Conservation (phyloP, 495 filamentous ascomycete species). For the Aspergillus olivimuriae region DNA sequence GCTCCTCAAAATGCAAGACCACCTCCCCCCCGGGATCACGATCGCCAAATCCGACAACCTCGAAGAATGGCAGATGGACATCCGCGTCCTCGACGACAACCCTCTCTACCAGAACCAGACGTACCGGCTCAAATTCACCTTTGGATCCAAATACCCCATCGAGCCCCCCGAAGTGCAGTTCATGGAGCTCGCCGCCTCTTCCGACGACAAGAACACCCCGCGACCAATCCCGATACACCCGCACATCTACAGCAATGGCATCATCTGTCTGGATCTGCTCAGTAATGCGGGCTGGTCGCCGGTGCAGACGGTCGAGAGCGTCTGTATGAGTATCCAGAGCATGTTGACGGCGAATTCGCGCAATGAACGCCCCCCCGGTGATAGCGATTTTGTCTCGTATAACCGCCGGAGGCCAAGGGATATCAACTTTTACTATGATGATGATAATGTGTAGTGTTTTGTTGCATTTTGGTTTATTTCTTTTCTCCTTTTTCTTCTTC, state of each 20-base stretch:
- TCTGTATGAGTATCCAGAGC: constrained; percentile 96
- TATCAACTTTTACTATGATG: constrained; percentile 84
- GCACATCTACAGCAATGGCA: constrained; percentile 96
- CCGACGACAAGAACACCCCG: constrained; percentile 40
- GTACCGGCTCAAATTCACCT: constrained; percentile 83
- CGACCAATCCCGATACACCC: constrained; percentile 90
- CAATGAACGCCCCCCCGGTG: constrained; percentile 78
- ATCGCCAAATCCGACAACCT: constrained; percentile 76
- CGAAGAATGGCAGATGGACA: constrained; percentile 90
- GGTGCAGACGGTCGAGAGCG: constrained; percentile 92
- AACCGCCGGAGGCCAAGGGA: constrained; percentile 75
- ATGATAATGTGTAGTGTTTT: constrained; percentile 62
- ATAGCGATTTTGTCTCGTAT: constrained; percentile 74
- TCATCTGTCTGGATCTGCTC: constrained; percentile 94
- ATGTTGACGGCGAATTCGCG: constrained; percentile 94
- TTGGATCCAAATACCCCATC: constrained; percentile 34
- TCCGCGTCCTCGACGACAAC: constrained; percentile 83
- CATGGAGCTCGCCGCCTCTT: constrained; percentile 41
- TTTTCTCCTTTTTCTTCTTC: too few species aligned
- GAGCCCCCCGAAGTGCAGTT: constrained; percentile 95
- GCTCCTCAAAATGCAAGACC: constrained; percentile 37
- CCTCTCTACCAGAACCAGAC: constrained; percentile 77
- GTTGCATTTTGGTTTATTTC: too few species aligned
- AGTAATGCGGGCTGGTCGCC: constrained; percentile 86
- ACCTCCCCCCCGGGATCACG: constrained; percentile 61